Evolutionary conservation across 208 protist species (phyloP).

Genomic region (Trypanosoma scelopori): DNA sequence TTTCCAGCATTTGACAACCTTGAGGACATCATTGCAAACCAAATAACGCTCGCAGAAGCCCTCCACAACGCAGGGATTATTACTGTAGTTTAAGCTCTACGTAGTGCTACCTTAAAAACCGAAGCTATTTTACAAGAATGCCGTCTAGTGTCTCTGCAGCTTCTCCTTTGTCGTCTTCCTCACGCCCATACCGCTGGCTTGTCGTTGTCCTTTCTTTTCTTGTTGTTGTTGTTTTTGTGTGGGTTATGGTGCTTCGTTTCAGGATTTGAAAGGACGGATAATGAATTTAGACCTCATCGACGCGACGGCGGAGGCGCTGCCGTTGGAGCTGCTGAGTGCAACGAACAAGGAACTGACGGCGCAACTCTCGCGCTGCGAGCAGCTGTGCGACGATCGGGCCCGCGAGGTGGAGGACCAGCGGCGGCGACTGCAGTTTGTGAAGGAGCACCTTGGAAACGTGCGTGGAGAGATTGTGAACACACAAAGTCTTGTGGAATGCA

Average conservation of each 20-base stretch:
- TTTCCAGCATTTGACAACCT: constrained; percentile 57
- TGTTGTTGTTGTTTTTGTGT: constrained; percentile 3
- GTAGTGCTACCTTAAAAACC: too few species aligned
- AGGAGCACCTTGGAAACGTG: constrained; percentile 91
- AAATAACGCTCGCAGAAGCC: constrained; percentile 41
- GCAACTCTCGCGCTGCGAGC: constrained; percentile 73
- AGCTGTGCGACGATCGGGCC: constrained; percentile 55
- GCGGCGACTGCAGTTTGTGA: constrained; percentile 84
- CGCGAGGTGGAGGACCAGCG: constrained; percentile 73
- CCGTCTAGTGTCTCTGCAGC: too few species aligned
- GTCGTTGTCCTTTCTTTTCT: constrained; percentile 11
- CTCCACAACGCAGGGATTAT: constrained; percentile 38
- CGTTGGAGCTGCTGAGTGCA: constrained; percentile 81
- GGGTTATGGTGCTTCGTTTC: neutral
- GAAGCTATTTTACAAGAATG: too few species aligned
- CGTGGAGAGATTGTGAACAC: constrained; percentile 88
- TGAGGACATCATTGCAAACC: constrained; percentile 53
- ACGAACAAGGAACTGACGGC: constrained; percentile 84
- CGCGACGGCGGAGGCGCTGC: constrained; percentile 79
- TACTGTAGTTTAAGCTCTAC: neutral
- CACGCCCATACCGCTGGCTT: too few species aligned
- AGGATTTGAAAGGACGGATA: neutral
- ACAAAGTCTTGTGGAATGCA: constrained; percentile 85
- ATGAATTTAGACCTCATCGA: constrained; percentile 76
- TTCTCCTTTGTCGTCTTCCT: too few species aligned